Evolutionary conservation across 805 yeast species (phyloP), one percentile per base, ranked within the genome.

Genomic region (Pichia ethanolica): DNA sequence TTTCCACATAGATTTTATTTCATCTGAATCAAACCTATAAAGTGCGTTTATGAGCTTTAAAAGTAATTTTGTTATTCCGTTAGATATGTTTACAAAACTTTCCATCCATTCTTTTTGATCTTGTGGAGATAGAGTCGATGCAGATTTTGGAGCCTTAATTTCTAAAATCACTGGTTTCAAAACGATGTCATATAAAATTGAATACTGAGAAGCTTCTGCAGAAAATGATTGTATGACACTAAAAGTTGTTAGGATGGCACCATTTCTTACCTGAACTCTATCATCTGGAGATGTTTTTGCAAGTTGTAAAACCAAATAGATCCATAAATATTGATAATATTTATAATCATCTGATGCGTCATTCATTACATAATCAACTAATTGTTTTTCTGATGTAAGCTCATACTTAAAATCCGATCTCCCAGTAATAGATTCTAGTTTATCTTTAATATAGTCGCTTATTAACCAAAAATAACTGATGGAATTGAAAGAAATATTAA

Each of bases 381-480:
- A 46, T 12, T 59, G 61, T 3, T 50, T 56, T 20, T 56, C 58
- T 0, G 64, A 59, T 7, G 52, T 54, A 36, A 64, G 54, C 4
- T 47, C 27, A 0, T 35, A 20, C 3, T 26, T 7, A 32, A 53
- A 32, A 33, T 41, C 13, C 30, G 37, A 20, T 6, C 25, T 25
- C 4, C 26, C 25, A 5, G 46, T 46, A 0, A 30, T 12, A 5
- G 48, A n/a, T 8, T 63, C 67, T 5, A 63, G 50, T 37, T 59
- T 65, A 5, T 66, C 67, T 47, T 81, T 73, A 39, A 83, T 66
- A 50, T 82, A 81, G 59, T 93, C 98, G 57, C 97, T 86, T 4
- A 93, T 79, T 13, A 86, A 65, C 98, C 98, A 91, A 60, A 89
- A 90, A 56, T 89, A 86, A 56, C 96, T 87, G 8, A 89, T 86